A percentile compares a stretch with the other conserved stretches of the same genome.
These are phyloP conservation scores for Pichia sp. DNA, from an alignment of 1,139 yeast species.

Conservation along the genomic window DNA sequence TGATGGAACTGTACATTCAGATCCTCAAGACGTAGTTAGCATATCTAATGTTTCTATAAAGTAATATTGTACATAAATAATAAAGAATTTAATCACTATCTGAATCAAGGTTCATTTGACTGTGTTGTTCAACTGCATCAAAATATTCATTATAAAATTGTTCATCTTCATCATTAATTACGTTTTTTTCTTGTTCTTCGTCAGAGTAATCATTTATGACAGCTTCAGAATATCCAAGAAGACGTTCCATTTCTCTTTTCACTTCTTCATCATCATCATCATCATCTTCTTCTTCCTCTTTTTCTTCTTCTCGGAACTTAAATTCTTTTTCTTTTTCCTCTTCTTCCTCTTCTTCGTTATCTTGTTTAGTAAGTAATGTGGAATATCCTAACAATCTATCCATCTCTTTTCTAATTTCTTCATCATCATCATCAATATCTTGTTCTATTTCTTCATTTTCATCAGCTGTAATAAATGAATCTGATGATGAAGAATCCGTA, in stretches of 20 bases:
- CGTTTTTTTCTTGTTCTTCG: slow-evolving; percentile 4
- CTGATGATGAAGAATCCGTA: not conserved
- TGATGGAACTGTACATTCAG: too few species aligned
- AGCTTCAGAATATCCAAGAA: slow-evolving; percentile 11
- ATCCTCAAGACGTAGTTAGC: too few species aligned
- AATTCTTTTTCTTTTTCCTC: not conserved
- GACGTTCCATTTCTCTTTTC: slow-evolving; percentile 11
- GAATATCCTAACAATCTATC: slow-evolving; percentile 10
- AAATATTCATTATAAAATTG: slow-evolving; percentile 4
- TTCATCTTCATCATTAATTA: slow-evolving; percentile 8
- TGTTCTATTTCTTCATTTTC: slow-evolving; percentile 3
- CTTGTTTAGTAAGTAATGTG: too few species aligned
- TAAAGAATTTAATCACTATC: slow-evolving; percentile 8
- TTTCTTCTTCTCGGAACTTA: slow-evolving; percentile 3
- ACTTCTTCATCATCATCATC: slow-evolving; percentile 15
- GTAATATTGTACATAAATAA: not conserved
- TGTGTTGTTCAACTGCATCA: not conserved
- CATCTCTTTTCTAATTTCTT: slow-evolving; percentile 10
- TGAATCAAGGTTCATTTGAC: not conserved
- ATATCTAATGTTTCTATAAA: slow-evolving; percentile 6
- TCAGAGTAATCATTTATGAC: not conserved
- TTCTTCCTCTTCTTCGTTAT: not conserved
- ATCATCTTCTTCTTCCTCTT: slow-evolving; percentile 5
- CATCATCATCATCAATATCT: slow-evolving; percentile 9
- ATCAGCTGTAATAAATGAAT: not conserved